Base-by-base conservation (phyloP, 208 protist species). In the Acanthamoeba rhysodes region DNA sequence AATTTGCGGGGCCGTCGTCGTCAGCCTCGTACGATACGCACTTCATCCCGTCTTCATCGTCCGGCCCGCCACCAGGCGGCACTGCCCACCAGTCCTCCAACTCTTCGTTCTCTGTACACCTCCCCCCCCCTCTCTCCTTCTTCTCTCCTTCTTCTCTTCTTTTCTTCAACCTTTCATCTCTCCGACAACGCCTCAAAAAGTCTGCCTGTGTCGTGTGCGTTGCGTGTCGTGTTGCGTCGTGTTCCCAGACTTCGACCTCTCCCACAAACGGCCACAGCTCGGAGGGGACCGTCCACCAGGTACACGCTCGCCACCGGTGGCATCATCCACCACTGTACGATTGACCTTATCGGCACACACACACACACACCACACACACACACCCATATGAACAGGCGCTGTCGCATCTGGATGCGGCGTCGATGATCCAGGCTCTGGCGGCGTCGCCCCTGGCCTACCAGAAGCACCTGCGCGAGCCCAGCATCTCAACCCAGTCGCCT, bases 341-440 rank as follows among this genome's bases (percentile, higher is more conserved):
- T 7, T n/a, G 10, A 18, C 7, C 66, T 20, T 0, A 12, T 37
- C 24, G 27, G 12, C 29, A 3, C 27, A 37, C 29, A 74, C 66
- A 7, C 7, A 74, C 12, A 20, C 14, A 9, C 53, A 12, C 16
- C 0, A 57, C 53, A 1, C 53, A 4, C 14, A 10, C 53, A 57
- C 29, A 29, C 41, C 0, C 29, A 18, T 9, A 53, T 4, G 20
- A 22, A 45, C 29, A 64, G 80, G 48, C 80, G 50, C 53, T 88
- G 22, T 57, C 80, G 22, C 80, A 88, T 22, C 50, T 88, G 22
- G 80, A 88, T 18, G 80, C 80, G 34, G 80, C 80, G 53, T 66
- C 80, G 18, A 88, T 64, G 80, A 88, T 88, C 14, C 80, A 88
- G 50, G 80, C 80, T 29, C 80, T 88, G 50, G 80, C 80, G 12